Base-by-base conservation (phyloP, 495 filamentous ascomycete species). In the Lophiostoma macrostomum region DNA sequence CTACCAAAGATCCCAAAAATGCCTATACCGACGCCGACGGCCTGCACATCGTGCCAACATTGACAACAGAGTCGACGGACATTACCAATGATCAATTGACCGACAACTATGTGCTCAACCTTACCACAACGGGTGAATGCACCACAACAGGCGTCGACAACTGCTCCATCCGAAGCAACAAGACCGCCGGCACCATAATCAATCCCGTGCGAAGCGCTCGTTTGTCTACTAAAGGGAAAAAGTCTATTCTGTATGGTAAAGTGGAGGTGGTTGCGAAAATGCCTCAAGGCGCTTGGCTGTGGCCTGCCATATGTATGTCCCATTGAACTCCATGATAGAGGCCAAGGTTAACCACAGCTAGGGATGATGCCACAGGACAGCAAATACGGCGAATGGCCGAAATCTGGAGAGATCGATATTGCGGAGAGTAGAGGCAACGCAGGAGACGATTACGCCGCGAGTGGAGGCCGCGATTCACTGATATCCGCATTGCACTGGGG, bases 231-330 rank as follows among this genome's bases (percentile, higher is more conserved):
- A 67, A 71, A 45, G 71, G 70, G 5, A 73, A 68, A 45, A 67
- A 69, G 44, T 52, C 55, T 4, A 63, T 74, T 39, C 68, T 56
- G 7, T 75, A 73, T 47, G 72, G 73, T 5, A 59, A 64, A 13
- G 68, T 75, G 16, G 73, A 74, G 46, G 72, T 75, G 10, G 64
- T 67, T 0, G 73, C 73, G 0, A 74, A 73, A 53, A 63, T 74
- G 43, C 71, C 72, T 1, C 45, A 63, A 37, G 73, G 73, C 12
- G 62, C 70, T 47, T 75, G 73, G 72, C 46, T 73, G 0, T 74
- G 72, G 71, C 71, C 72, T 7, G 71, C 73, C 5, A 73, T 75
- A 20, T 74, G 64, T 65, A 74, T 75, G 73, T 73, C 73, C 69
- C 49, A 36, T 1, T 36, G 69, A 66, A 4, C 51, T 66, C 53